Percentiles rank a stretch among this genome's conserved stretches.
phyloP scores from a whole-genome alignment of 768 basidiomycete genomes.

The Amanita phalloides region DNA sequence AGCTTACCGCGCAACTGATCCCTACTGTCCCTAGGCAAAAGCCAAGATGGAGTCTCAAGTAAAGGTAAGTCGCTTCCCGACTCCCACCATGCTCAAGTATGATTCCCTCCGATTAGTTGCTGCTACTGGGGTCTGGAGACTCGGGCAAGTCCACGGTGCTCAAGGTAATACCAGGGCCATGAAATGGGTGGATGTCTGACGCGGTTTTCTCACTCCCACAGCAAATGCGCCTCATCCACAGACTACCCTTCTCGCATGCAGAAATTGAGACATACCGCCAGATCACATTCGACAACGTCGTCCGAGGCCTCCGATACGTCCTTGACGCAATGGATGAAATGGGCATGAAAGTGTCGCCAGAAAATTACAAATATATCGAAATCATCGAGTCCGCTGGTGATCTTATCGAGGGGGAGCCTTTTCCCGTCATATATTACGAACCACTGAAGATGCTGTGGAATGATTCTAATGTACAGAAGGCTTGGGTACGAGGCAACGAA shows the following conservation, averaged over 20 bases:
- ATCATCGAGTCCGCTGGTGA: slow-evolving; percentile 61
- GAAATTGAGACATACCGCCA: slow-evolving; percentile 89
- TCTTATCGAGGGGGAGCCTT: slow-evolving; percentile 71
- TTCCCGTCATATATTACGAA: slow-evolving; percentile 55
- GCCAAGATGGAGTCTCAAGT: slow-evolving; percentile 61
- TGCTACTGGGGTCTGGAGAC: slow-evolving; percentile 88
- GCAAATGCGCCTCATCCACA: slow-evolving; percentile 98
- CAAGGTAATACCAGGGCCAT: slow-evolving; percentile 39
- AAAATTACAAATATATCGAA: slow-evolving; percentile 46
- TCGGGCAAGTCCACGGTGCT: slow-evolving; percentile 90
- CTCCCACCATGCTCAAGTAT: slow-evolving; percentile 1
- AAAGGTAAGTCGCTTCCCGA: slow-evolving; percentile 38
- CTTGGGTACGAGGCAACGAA: slow-evolving; percentile 80
- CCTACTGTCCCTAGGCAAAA: slow-evolving; percentile 44
- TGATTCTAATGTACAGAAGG: slow-evolving; percentile 63
- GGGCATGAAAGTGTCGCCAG: slow-evolving; percentile 60
- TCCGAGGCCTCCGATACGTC: slow-evolving; percentile 72
- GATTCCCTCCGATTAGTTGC: slow-evolving; percentile 36
- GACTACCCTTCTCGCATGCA: slow-evolving; percentile 65
- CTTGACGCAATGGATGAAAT: slow-evolving; percentile 88
- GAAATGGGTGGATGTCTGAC: background rate
- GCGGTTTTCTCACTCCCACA: slow-evolving; percentile 15
- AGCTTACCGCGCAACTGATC: slow-evolving; percentile 5
- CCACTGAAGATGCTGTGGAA: slow-evolving; percentile 67
- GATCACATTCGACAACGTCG: slow-evolving; percentile 87